These are phyloP conservation scores for Penicillium freii DNA, from an alignment of 2,329 filamentous ascomycete species.

Conservation along the genomic window DNA sequence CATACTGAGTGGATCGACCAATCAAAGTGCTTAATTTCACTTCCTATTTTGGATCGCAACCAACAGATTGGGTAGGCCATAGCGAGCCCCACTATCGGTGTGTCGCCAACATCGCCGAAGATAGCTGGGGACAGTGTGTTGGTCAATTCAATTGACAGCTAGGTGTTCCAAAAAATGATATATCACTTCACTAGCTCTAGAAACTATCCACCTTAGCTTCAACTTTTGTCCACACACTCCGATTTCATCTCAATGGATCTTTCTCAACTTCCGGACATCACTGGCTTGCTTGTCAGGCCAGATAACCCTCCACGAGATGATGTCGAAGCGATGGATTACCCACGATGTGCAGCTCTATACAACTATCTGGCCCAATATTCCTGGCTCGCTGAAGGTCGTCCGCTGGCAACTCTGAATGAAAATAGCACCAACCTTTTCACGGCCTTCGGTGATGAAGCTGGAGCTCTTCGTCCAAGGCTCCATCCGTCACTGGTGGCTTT, in stretches of 20 bases:
- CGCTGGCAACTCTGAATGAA: slow-evolving; percentile 15
- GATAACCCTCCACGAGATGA: slow-evolving; percentile 27
- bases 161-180: too few species aligned
- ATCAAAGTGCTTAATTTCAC: too few species aligned
- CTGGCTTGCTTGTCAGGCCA: slow-evolving; percentile 26
- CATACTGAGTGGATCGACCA: too few species aligned
- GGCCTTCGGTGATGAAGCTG: slow-evolving; percentile 19
- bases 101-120: too few species aligned
- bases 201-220: too few species aligned
- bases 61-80: too few species aligned
- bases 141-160: too few species aligned
- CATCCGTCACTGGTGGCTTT: slow-evolving; percentile 27
- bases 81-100: too few species aligned
- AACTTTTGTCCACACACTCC: slow-evolving; percentile 4
- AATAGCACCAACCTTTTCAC: slow-evolving; percentile 23
- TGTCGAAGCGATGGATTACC: slow-evolving; percentile 26
- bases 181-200: too few species aligned
- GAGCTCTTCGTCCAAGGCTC: slow-evolving; percentile 25
- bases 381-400: slow-evolving; percentile 26
- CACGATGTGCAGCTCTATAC: slow-evolving; percentile 33
- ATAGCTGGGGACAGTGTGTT: too few species aligned
- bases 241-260: slow-evolving; percentile 14
- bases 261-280: slow-evolving; percentile 18
- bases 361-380: slow-evolving; percentile 33
- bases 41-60: too few species aligned